These are phyloP conservation scores for Sanghuangporus sanghuang DNA, from an alignment of 1,284 basidiomycete species.

Conservation along the genomic window DNA sequence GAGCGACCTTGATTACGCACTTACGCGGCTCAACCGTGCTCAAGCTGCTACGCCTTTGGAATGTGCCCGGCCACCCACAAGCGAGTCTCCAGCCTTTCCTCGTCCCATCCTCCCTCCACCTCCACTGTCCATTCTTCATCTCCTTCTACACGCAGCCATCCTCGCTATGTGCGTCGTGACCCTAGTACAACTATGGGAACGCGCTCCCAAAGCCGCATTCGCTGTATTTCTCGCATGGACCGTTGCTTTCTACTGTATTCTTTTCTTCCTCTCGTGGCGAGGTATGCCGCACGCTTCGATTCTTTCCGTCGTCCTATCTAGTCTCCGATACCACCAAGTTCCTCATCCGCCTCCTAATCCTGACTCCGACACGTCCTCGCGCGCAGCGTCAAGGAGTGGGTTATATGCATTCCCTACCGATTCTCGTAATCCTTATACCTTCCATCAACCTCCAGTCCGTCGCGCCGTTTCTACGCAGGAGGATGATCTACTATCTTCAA, in stretches of 20 bases:
- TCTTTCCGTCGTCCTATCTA: constrained; percentile 44
- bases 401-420: constrained; percentile 44
- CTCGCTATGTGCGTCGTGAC: constrained; percentile 53
- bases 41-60: constrained; percentile 42
- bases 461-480: constrained; percentile 39
- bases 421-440: constrained; percentile 49
- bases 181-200: constrained; percentile 53
- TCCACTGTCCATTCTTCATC: constrained; percentile 40
- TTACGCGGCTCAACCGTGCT: constrained; percentile 42
- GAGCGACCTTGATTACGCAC: constrained; percentile 65
- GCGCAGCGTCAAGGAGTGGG: constrained; percentile 36
- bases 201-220: constrained; percentile 51
- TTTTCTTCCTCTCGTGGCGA: constrained; percentile 51
- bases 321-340: constrained; percentile 32
- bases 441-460: constrained; percentile 56
- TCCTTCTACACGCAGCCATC: constrained; percentile 52
- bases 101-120: constrained; percentile 36
- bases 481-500: constrained; percentile 35
- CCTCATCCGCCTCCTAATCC: not conserved
- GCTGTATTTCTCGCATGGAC: constrained; percentile 60
- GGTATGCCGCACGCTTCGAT: constrained; percentile 53
- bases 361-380: constrained; percentile 29
- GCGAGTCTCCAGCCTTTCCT: constrained; percentile 28
- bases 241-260: constrained; percentile 46
- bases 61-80: constrained; percentile 39